Evolutionary conservation across 129 eudicot genomes (phyloP).

Genomic region (Scalesia atractyloides): DNA sequence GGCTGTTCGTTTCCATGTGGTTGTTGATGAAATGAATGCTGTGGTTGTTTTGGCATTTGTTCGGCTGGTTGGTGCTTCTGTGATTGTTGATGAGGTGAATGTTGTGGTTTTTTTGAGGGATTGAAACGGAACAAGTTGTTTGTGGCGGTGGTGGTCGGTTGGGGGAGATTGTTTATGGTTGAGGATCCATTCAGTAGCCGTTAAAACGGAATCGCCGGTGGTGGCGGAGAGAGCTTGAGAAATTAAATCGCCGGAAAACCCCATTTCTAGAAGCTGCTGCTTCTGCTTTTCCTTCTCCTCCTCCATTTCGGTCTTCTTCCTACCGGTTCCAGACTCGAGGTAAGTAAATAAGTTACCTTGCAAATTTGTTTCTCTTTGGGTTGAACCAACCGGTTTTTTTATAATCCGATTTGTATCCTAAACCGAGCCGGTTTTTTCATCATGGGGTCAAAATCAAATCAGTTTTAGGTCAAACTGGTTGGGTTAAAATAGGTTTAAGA

Average conservation of each 20-base stretch:
- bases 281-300: constrained; percentile 11
- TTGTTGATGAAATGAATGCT: not conserved
- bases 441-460: too few relatives aligned
- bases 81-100: constrained; percentile 3
- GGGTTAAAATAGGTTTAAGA: too few relatives aligned
- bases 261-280: constrained; percentile 78
- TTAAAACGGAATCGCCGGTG: constrained; percentile 50
- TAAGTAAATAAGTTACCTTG: not conserved
- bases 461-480: too few relatives aligned
- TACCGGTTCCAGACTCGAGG: not conserved
- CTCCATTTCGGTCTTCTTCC: not conserved
- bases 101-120: constrained; percentile 25
- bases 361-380: too few relatives aligned
- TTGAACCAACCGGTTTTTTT: too few relatives aligned
- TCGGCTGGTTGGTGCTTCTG: too few relatives aligned
- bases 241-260: constrained; percentile 64
- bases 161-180: constrained; percentile 11
- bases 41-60: not conserved
- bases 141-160: constrained; percentile 42
- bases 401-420: too few relatives aligned
- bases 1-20: constrained; percentile 47
- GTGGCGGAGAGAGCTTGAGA: constrained; percentile 68
- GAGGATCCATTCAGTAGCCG: constrained; percentile 83
- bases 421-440: too few relatives aligned
- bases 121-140: constrained; percentile 58